Percentiles rank a stretch among this genome's conserved stretches.
Conservation (phyloP, 2,329 filamentous ascomycete species). For the Xylogone sp. region DNA sequence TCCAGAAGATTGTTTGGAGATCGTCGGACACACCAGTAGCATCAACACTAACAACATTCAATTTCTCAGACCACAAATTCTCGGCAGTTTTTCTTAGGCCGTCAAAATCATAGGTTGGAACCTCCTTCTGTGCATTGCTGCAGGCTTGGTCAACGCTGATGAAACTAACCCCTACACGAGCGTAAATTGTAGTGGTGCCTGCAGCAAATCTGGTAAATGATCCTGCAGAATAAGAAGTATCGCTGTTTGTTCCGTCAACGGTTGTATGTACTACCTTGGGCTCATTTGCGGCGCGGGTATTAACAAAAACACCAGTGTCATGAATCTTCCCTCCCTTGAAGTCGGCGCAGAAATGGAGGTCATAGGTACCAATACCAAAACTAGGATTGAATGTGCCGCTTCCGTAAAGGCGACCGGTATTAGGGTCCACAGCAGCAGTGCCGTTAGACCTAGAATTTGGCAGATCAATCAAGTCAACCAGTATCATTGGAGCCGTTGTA, state of each 20-base stretch:
- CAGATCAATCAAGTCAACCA: constrained; percentile 64
- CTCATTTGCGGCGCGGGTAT: constrained; percentile 47
- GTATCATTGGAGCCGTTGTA: constrained; percentile 47
- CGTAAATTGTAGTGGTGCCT: constrained; percentile 44
- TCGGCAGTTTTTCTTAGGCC: constrained; percentile 47
- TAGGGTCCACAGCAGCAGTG: constrained; percentile 47
- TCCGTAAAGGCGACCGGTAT: constrained; percentile 58
- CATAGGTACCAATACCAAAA: constrained; percentile 59
- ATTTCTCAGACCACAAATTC: constrained; percentile 56
- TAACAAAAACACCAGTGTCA: constrained; percentile 57
- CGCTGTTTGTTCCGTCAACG: constrained; percentile 40
- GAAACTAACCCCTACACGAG: constrained; percentile 66
- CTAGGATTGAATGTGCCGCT: constrained; percentile 58
- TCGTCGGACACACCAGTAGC: constrained; percentile 45
- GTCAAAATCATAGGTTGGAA: constrained; percentile 61
- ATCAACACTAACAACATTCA: constrained; percentile 53
- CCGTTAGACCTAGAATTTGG: constrained; percentile 56
- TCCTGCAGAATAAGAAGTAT: constrained; percentile 53
- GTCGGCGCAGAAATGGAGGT: constrained; percentile 62
- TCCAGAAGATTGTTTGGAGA: constrained; percentile 61
- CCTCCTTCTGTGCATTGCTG: constrained; percentile 40
- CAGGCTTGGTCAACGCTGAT: constrained; percentile 65
- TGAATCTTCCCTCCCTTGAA: constrained; percentile 54
- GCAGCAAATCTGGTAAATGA: constrained; percentile 58
- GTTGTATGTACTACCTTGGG: constrained; percentile 38